Conservation (phyloP, 495 filamentous ascomycete genomes). For the Aspergillus hancockii region DNA sequence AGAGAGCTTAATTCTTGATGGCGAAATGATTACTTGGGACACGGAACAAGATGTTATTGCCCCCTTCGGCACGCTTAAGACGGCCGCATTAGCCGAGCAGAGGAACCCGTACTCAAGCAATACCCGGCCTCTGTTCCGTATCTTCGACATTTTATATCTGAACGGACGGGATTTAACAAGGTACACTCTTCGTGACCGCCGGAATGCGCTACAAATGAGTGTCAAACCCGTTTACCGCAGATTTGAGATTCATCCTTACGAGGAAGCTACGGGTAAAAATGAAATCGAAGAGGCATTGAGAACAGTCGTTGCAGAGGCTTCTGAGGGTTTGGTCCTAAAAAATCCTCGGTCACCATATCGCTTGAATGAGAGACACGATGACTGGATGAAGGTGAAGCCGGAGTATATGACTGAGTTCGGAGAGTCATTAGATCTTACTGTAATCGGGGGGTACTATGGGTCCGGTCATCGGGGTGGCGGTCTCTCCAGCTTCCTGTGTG, state of each 20-base stretch:
- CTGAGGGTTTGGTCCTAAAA: slow-evolving; percentile 91
- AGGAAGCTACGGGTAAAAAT: slow-evolving; percentile 60
- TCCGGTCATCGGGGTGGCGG: slow-evolving; percentile 79
- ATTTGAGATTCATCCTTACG: slow-evolving; percentile 80
- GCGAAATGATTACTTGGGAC: slow-evolving; percentile 99
- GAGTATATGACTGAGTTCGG: slow-evolving; percentile 98
- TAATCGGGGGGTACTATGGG: slow-evolving; percentile 93
- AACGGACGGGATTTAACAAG: slow-evolving; percentile 77
- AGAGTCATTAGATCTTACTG: slow-evolving; percentile 84
- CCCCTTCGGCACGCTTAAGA: slow-evolving; percentile 91
- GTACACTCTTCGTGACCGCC: slow-evolving; percentile 82
- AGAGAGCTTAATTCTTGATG: slow-evolving; percentile 85
- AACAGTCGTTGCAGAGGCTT: slow-evolving; percentile 81
- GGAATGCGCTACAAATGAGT: slow-evolving; percentile 67
- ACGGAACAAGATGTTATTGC: slow-evolving; percentile 81
- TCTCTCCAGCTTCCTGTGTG: slow-evolving; percentile 85
- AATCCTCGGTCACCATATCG: slow-evolving; percentile 86
- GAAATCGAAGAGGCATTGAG: slow-evolving; percentile 79
- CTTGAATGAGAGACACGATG: slow-evolving; percentile 88
- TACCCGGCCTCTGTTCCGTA: slow-evolving; percentile 75
- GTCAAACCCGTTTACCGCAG: slow-evolving; percentile 68
- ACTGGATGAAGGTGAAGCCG: slow-evolving; percentile 99
- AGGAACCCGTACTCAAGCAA: slow-evolving; percentile 73
- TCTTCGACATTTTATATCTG: slow-evolving; percentile 90
- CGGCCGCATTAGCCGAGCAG: slow-evolving; percentile 79